phyloP scores from a whole-genome alignment of 2,329 filamentous ascomycete genomes.

The Venturia effusa region DNA sequence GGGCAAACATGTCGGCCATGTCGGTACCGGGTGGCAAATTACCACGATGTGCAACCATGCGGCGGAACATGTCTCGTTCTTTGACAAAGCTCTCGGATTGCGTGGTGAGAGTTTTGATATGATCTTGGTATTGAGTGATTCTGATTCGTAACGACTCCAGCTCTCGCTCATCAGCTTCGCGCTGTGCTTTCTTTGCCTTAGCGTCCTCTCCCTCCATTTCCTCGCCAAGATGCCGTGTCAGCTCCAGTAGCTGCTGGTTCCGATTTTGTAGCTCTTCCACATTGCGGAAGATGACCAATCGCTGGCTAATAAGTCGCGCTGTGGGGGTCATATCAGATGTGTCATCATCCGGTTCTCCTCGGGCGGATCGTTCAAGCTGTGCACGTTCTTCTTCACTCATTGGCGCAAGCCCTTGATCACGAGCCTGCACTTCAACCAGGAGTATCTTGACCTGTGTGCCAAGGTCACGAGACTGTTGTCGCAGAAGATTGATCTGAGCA shows the following conservation, averaged over 20 bases:
- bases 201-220: slow-evolving; percentile 89
- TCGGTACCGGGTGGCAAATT: slow-evolving; percentile 49
- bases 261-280: slow-evolving; percentile 76
- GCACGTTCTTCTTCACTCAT: slow-evolving; percentile 61
- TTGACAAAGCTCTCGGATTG: slow-evolving; percentile 89
- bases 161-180: slow-evolving; percentile 51
- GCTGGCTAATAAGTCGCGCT: slow-evolving; percentile 77
- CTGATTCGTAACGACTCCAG: slow-evolving; percentile 63
- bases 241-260: slow-evolving; percentile 72
- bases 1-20: slow-evolving; percentile 58
- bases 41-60: slow-evolving; percentile 72
- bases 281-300: slow-evolving; percentile 81
- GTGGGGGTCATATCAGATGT: slow-evolving; percentile 70
- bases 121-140: slow-evolving; percentile 70
- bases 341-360: slow-evolving; percentile 51
- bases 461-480: slow-evolving; percentile 78
- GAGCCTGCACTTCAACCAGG: slow-evolving; percentile 73
- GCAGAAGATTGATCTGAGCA: slow-evolving; percentile 65
- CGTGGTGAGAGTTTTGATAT: slow-evolving; percentile 68
- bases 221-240: slow-evolving; percentile 75
- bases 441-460: slow-evolving; percentile 86
- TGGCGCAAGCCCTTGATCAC: slow-evolving; percentile 65
- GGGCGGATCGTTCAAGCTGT: slow-evolving; percentile 67
- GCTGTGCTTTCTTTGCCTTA: slow-evolving; percentile 44
- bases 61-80: slow-evolving; percentile 95